phyloP scores from a whole-genome alignment of 176 grass and related monocot species.

The Oryza australiensis region DNA sequence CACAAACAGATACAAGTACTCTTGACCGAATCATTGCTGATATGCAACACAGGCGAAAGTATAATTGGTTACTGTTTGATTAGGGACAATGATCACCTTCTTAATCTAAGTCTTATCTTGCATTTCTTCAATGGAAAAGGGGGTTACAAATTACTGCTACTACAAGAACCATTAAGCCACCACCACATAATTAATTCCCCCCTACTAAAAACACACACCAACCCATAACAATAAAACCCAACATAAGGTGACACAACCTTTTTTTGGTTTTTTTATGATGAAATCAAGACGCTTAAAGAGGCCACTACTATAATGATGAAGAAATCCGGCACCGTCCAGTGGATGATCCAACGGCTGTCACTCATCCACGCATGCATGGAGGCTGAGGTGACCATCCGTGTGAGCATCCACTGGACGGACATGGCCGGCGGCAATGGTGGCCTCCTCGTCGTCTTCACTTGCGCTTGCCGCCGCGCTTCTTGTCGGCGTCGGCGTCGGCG shows the following conservation, averaged over 20 bases:
- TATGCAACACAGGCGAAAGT: neutral
- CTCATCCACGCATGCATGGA: slow-evolving; percentile 18
- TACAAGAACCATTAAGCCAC: slow-evolving; percentile 7
- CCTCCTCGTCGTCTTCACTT: slow-evolving; percentile 9
- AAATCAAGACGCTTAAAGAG: neutral
- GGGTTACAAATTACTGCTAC: slow-evolving; percentile 7
- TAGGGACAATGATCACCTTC: neutral
- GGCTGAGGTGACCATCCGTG: slow-evolving; percentile 43
- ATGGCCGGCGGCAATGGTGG: neutral
- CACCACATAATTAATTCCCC: slow-evolving; percentile 10
- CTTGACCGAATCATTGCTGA: neutral
- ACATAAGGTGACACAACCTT: neutral
- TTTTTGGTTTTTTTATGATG: neutral
- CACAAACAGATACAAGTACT: neutral
- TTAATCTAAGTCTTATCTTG: neutral
- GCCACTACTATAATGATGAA: slow-evolving; percentile 10
- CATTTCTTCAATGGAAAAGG: slow-evolving; percentile 36
- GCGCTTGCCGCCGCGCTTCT: slow-evolving; percentile 50
- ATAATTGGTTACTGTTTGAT: neutral
- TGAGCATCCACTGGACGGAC: slow-evolving; percentile 63
- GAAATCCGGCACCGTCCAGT: slow-evolving; percentile 35
- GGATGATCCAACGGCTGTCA: slow-evolving; percentile 68
- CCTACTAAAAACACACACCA: slow-evolving; percentile 5
- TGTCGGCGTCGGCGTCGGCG: slow-evolving; percentile 12
- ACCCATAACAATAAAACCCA: slow-evolving; percentile 4